phyloP scores from a whole-genome alignment of 1,284 basidiomycete species.

The Stygiomarasmius scandens region DNA sequence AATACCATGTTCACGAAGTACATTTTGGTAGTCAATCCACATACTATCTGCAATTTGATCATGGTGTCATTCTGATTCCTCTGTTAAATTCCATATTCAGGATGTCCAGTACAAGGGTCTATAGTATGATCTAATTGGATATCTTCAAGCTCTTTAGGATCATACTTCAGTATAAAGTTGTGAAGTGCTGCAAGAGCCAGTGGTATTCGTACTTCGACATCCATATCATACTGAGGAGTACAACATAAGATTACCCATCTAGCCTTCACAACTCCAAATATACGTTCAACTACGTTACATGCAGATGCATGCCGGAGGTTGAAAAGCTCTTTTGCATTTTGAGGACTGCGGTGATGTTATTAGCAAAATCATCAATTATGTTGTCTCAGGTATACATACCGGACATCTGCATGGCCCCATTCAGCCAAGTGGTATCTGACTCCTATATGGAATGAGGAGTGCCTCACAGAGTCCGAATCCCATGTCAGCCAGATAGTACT shows the following conservation, averaged over 20 bases:
- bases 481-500: slow-evolving; percentile 20
- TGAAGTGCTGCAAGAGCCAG: slow-evolving; percentile 35
- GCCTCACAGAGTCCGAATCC: slow-evolving; percentile 31
- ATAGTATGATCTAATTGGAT: slow-evolving; percentile 3
- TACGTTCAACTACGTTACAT: slow-evolving; percentile 41
- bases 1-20: not conserved
- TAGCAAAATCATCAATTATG: not conserved
- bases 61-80: slow-evolving; percentile 9
- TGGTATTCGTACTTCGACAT: slow-evolving; percentile 33
- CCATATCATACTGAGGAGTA: slow-evolving; percentile 29
- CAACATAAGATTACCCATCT: slow-evolving; percentile 30
- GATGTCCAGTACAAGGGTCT: slow-evolving; percentile 7
- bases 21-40: slow-evolving; percentile 24
- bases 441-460: slow-evolving; percentile 35
- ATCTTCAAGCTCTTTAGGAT: slow-evolving; percentile 22
- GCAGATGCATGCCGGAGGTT: slow-evolving; percentile 41
- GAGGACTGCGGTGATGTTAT: slow-evolving; percentile 25
- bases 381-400: slow-evolving; percentile 17
- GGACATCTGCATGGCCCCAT: slow-evolving; percentile 27
- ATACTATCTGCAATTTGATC: slow-evolving; percentile 23
- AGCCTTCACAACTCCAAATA: slow-evolving; percentile 45
- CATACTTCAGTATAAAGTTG: slow-evolving; percentile 39
- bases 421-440: slow-evolving; percentile 39
- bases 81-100: not conserved
- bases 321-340: slow-evolving; percentile 39